These are phyloP conservation scores for Podaxis sp. DNA, from an alignment of 768 basidiomycete genomes.

Conservation along the genomic window DNA sequence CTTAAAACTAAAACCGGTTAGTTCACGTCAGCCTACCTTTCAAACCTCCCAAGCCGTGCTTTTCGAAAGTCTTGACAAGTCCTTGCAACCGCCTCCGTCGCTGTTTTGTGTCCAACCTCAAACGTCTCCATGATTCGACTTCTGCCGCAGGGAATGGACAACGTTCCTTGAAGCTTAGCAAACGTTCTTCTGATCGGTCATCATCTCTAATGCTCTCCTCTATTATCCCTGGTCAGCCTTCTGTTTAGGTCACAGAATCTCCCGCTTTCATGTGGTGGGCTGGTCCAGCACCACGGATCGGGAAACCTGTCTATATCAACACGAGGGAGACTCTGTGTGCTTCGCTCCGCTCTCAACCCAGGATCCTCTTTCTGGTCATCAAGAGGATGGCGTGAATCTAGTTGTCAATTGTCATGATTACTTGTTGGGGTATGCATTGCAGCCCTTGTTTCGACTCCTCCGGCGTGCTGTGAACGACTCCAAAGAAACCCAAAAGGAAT, in stretches of 20 bases:
- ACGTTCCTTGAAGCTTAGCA: neutral
- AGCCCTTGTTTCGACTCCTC: neutral
- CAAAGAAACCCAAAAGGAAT: neutral
- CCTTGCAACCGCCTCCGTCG: slow-evolving; percentile 27
- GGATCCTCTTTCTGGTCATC: neutral
- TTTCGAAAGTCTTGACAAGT: neutral
- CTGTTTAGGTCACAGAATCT: neutral
- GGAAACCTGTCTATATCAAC: neutral
- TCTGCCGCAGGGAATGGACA: neutral
- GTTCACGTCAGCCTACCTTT: neutral
- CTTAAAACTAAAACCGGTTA: neutral
- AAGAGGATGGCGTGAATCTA: neutral
- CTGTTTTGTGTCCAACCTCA: slow-evolving; percentile 21
- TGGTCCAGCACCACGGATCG: neutral
- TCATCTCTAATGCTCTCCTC: neutral
- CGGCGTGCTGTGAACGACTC: neutral
- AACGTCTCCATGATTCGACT: neutral
- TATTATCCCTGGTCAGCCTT: neutral
- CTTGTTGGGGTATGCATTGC: neutral
- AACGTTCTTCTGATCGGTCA: neutral
- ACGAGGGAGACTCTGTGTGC: neutral
- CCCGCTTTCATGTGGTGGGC: neutral
- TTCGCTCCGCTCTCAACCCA: neutral
- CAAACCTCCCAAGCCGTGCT: neutral
- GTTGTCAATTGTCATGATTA: neutral